These are phyloP conservation scores for Pichia membranifaciens DNA, from an alignment of 805 yeast species.

Conservation along the genomic window DNA sequence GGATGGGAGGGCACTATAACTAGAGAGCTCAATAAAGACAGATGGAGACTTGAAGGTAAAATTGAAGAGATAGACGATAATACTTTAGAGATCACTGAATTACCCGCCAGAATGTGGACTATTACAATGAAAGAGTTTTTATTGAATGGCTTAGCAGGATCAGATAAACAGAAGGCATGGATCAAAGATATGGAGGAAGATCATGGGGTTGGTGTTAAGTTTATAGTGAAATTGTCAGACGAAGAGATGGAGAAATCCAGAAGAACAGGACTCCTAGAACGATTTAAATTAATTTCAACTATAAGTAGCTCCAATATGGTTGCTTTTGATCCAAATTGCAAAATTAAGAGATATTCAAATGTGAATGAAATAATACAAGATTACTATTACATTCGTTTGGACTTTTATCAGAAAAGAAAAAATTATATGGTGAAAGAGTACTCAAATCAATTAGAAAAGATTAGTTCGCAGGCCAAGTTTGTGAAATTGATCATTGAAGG, in stretches of 20 bases:
- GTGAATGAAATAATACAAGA: slow-evolving; percentile 77
- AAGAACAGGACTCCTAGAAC: slow-evolving; percentile 71
- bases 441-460: slow-evolving; percentile 67
- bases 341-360: slow-evolving; percentile 73
- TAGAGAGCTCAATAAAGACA: slow-evolving; percentile 49
- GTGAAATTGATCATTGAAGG: slow-evolving; percentile 83
- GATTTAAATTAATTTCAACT: slow-evolving; percentile 70
- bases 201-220: slow-evolving; percentile 75
- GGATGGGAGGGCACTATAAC: slow-evolving; percentile 91
- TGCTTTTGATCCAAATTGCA: slow-evolving; percentile 85
- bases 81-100: slow-evolving; percentile 82
- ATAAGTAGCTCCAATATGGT: slow-evolving; percentile 84
- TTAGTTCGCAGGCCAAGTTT: slow-evolving; percentile 82
- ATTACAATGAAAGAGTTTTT: slow-evolving; percentile 81
- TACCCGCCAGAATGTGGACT: slow-evolving; percentile 93
- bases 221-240: slow-evolving; percentile 64
- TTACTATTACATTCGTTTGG: slow-evolving; percentile 80
- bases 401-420: slow-evolving; percentile 85
- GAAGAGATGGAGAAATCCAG: slow-evolving; percentile 82
- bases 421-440: slow-evolving; percentile 66
- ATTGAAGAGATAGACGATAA: slow-evolving; percentile 76
- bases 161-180: slow-evolving; percentile 73
- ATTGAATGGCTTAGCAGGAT: slow-evolving; percentile 66
- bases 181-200: slow-evolving; percentile 94
- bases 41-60: slow-evolving; percentile 69